Evolutionary conservation across 768 basidiomycete genomes (phyloP), one percentile per base, ranked within the genome.

Genomic region (Fibroporia radiculosa): DNA sequence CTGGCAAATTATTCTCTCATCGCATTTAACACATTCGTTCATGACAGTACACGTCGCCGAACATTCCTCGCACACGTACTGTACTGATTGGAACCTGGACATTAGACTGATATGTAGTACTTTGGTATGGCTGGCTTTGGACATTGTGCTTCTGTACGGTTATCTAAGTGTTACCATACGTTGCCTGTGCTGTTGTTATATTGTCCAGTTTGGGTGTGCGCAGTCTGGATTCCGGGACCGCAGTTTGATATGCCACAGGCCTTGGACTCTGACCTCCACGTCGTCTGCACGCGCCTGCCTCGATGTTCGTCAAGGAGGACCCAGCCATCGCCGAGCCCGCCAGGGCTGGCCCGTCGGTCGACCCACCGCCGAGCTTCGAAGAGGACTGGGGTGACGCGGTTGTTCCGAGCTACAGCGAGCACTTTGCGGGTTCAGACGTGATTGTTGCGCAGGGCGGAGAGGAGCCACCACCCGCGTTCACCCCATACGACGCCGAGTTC

Each of bases 401-500:
- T 4, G 42, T 19, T 12, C 41, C 41, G 29, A 31, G 28, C 28
- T 51, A 49, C 40, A 45, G 38, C 20, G 49, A 49, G 27, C 48
- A 47, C 13, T 37, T 46, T 20, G 48, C 47, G 0, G 18, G 45
- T 31, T 48, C 51, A 31, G 41, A 51, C 44, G 45, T 49, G 20
- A 58, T 49, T 37, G 50, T 57, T 6, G 57, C 59, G 0, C 45
- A 43, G 8, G 57, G 59, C 3, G 59, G 59, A 14, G 59, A 67
- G 42, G 71, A 68, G n/a, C 67, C 72, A 14, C 84, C 84, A 1
- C 84, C 84, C 3, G 62, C 62, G 2, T 87, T 85, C 51, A 57
- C 77, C 1, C 73, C 71, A 0, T 86, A 86, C 56, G 62, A 77
- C 12, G 82, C 84, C 16, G 72, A 82, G 47, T 78, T 67, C 61